Percentiles rank a stretch among this genome's conserved stretches.
phyloP scores from a whole-genome alignment of 192 early-diverging fungal genomes.

The Coemansia sp. region DNA sequence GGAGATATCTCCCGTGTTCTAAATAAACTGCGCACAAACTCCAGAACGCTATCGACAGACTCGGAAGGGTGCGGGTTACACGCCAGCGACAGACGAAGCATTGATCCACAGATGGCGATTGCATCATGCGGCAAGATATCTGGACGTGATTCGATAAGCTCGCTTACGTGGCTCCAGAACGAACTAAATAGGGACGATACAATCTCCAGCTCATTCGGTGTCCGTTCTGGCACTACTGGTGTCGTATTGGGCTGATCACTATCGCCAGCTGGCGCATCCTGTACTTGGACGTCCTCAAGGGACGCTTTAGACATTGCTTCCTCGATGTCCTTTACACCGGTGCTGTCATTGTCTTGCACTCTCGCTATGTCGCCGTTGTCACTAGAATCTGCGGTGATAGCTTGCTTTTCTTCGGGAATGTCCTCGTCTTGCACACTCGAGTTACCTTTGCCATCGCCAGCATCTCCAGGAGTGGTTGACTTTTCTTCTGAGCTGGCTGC shows the following conservation, averaged over 20 bases:
- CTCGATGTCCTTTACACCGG: slow-evolving; percentile 1
- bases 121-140: slow-evolving; percentile 92
- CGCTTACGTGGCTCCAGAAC: slow-evolving; percentile 95
- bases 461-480: no score
- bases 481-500: background rate
- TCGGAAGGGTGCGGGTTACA: slow-evolving; percentile 79
- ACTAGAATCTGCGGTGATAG: background rate
- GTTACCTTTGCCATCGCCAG: no score
- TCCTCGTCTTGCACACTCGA: no score
- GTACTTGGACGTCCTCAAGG: background rate
- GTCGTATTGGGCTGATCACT: background rate
- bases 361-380: background rate
- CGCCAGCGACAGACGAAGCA: slow-evolving; percentile 87
- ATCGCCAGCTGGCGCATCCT: background rate
- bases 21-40: slow-evolving; percentile 81
- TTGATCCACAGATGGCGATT: slow-evolving; percentile 83
- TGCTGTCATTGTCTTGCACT: background rate
- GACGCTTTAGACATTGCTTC: background rate
- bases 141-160: slow-evolving; percentile 87
- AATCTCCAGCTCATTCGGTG: slow-evolving; percentile 28
- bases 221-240: background rate
- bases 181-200: slow-evolving; percentile 79
- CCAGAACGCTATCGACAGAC: slow-evolving; percentile 89
- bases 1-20: slow-evolving; percentile 61
- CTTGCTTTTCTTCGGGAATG: no score